Conservation (phyloP, 1,284 basidiomycete genomes). For the Apiotrichum sp. region DNA sequence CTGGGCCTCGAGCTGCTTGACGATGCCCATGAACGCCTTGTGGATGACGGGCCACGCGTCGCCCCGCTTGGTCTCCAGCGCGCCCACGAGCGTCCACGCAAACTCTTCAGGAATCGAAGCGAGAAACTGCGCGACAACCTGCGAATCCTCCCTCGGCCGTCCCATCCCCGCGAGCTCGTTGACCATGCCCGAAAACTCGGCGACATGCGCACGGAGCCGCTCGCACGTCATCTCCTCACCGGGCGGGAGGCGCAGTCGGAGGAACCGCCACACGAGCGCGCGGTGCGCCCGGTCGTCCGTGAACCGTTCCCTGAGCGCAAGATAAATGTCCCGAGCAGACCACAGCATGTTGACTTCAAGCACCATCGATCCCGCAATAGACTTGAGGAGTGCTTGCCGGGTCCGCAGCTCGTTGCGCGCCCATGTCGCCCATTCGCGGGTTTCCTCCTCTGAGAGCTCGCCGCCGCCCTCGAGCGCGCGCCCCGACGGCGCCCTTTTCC, state of each 20-base stretch:
- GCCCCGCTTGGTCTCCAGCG: background rate
- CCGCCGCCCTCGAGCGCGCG: background rate
- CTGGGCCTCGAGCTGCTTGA: background rate
- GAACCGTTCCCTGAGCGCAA: background rate
- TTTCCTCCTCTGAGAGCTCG: background rate
- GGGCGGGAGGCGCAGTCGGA: background rate
- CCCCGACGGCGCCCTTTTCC: background rate
- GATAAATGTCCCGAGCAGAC: background rate
- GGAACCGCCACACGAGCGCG: background rate
- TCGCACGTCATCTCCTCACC: background rate
- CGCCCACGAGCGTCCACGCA: background rate
- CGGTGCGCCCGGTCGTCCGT: slow-evolving; percentile 4
- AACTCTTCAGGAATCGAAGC: background rate
- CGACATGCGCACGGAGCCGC: background rate
- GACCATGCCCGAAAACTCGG: background rate
- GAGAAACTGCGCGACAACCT: slow-evolving; percentile 1
- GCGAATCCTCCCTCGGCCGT: background rate
- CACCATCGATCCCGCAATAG: background rate
- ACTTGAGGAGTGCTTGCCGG: background rate
- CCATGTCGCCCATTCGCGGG: background rate
- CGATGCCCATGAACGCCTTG: background rate
- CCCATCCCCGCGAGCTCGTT: background rate
- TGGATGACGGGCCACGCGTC: slow-evolving; percentile 1
- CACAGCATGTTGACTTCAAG: background rate
- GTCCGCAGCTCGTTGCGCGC: slow-evolving; percentile 3